phyloP scores from a whole-genome alignment of 768 basidiomycete species.

The Tricholoma sp. region DNA sequence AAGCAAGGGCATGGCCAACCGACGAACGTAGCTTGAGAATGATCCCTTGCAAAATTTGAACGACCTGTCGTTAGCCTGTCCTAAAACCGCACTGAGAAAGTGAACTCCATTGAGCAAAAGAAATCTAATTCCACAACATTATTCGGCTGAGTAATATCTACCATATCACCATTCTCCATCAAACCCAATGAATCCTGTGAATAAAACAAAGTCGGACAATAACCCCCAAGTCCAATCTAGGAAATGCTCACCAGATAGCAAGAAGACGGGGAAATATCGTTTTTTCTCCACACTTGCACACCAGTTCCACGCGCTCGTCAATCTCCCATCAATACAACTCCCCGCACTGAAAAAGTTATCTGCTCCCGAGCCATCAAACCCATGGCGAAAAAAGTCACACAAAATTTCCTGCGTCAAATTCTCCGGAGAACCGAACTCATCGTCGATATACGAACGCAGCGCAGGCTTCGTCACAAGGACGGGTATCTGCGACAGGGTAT shows the following conservation, averaged over 20 bases:
- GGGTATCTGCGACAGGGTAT: conserved; percentile 70
- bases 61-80: too few relatives aligned
- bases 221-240: background rate
- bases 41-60: background rate
- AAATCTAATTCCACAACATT: conserved; percentile 4
- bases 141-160: conserved; percentile 1
- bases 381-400: conserved; percentile 82
- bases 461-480: conserved; percentile 63
- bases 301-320: conserved; percentile 94
- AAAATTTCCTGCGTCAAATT: conserved; percentile 66
- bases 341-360: conserved; percentile 90
- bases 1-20: conserved; percentile 33
- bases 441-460: conserved; percentile 69
- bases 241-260: conserved; percentile 57
- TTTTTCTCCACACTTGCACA: conserved; percentile 84
- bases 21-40: conserved; percentile 8
- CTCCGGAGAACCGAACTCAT: conserved; percentile 76
- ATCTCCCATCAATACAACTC: conserved; percentile 75
- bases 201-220: conserved; percentile 1
- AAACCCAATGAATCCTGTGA: conserved; percentile 73
- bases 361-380: conserved; percentile 87
- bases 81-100: too few relatives aligned
- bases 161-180: conserved; percentile 75
- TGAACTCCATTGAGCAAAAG: background rate
- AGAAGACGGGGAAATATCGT: conserved; percentile 73